Percentiles rank a stretch among this genome's conserved stretches.
These are phyloP conservation scores for Lanmaoa rubissima DNA, from an alignment of 768 basidiomycete species.

Conservation along the genomic window DNA sequence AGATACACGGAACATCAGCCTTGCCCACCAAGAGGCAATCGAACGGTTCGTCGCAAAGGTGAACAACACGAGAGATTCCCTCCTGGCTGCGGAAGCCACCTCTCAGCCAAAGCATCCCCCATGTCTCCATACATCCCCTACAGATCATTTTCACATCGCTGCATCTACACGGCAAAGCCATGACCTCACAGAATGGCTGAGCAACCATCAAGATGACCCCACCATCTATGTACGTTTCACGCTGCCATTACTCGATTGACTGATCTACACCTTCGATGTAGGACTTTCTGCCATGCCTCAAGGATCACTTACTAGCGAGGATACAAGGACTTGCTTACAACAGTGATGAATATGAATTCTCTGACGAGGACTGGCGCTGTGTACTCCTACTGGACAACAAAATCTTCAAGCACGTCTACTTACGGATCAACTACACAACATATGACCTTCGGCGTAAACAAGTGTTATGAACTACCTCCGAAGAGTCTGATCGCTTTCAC, in stretches of 20 bases:
- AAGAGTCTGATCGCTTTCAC: too few relatives aligned
- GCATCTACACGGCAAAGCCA: not conserved
- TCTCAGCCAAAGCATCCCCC: not conserved
- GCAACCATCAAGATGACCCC: not conserved
- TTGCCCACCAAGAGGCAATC: not conserved
- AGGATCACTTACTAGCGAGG: not conserved
- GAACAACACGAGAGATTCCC: not conserved
- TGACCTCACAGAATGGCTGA: not conserved
- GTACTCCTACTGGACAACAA: conserved; percentile 21
- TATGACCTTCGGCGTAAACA: too few relatives aligned
- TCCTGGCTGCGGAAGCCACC: not conserved
- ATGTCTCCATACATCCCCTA: not conserved
- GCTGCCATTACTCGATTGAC: not conserved
- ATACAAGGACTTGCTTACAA: not conserved
- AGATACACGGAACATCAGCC: not conserved
- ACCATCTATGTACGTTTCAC: not conserved
- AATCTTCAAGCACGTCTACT: conserved; percentile 24
- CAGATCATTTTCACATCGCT: not conserved
- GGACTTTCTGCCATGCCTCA: not conserved
- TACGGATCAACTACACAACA: too few relatives aligned
- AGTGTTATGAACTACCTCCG: too few relatives aligned
- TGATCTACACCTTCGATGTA: not conserved
- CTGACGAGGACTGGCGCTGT: conserved; percentile 17
- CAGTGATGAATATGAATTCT: conserved; percentile 27
- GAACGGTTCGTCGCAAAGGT: not conserved